Conservation (phyloP, 2,329 filamentous ascomycete genomes). For the Nannizziopsis barbatae region DNA sequence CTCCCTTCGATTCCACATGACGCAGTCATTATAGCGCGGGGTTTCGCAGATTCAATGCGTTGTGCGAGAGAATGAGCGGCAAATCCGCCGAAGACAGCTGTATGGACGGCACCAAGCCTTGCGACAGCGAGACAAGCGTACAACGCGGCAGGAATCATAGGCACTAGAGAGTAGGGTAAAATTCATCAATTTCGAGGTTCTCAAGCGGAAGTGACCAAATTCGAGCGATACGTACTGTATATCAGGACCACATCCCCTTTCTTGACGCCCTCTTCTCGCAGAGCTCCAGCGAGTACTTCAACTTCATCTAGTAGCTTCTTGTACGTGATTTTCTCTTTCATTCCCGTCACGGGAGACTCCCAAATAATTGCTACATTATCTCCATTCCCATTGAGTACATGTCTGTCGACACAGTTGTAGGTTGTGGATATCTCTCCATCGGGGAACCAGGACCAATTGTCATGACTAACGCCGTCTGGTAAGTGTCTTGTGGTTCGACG, state of each 20-base stretch:
- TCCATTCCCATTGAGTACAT: slow-evolving; percentile 70
- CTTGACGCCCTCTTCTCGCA: slow-evolving; percentile 69
- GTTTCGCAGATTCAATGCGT: slow-evolving; percentile 70
- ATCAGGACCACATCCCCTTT: slow-evolving; percentile 81
- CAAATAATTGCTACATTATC: slow-evolving; percentile 66
- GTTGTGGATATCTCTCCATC: slow-evolving; percentile 81
- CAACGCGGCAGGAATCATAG: slow-evolving; percentile 86
- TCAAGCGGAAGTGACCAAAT: neutral
- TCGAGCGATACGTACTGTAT: slow-evolving; percentile 54
- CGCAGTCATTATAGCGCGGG: slow-evolving; percentile 68
- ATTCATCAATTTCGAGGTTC: neutral
- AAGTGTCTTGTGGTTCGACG: slow-evolving; percentile 52
- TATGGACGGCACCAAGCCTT: slow-evolving; percentile 75
- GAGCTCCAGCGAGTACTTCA: slow-evolving; percentile 65
- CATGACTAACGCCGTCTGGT: slow-evolving; percentile 48
- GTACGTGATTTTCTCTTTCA: slow-evolving; percentile 66
- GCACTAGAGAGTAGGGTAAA: slow-evolving; percentile 48
- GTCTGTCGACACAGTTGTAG: slow-evolving; percentile 83
- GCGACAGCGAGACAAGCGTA: slow-evolving; percentile 73
- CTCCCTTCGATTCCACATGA: slow-evolving; percentile 84
- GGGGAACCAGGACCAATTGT: slow-evolving; percentile 82
- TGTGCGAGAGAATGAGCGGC: slow-evolving; percentile 71
- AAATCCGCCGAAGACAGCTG: slow-evolving; percentile 90
- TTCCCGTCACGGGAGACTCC: slow-evolving; percentile 72
- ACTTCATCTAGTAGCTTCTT: slow-evolving; percentile 65